Evolutionary conservation across 108 stramenopile genomes (phyloP), one percentile per base, ranked within the genome.

Genomic region (Fragilaria radians): DNA sequence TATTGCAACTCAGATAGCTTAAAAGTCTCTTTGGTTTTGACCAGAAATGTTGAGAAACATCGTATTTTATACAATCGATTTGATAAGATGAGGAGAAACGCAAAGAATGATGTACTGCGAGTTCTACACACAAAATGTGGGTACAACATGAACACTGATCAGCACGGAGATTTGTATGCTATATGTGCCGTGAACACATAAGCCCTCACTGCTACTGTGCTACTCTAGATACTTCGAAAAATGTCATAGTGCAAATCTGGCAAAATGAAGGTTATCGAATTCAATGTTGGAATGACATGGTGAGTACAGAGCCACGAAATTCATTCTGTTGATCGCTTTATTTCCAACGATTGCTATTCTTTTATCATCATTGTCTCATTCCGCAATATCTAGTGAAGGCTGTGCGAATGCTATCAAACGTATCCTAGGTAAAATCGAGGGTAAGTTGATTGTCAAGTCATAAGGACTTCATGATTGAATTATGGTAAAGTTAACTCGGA

Each of bases 251-350:
- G n/a, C n/a, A n/a, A n/a, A n/a, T n/a, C n/a, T n/a, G n/a, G n/a
- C n/a, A n/a, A n/a, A n/a, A n/a, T 83, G 82, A 50, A 68, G 18
- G 76, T 79, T 45, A 86, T 82, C 18, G 59, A 71, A 33, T 87
- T 87, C 57, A 66, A 81, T 27, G 82, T 83, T 49, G 82, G 86
- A 55, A 87, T 87, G 86, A 81, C 86, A 28, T 87, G 86, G 86
- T 87, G 55, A 54, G 80, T 66, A 45, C n/a, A n/a, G n/a, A n/a
- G n/a, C n/a, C n/a, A n/a, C n/a, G n/a, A n/a, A n/a, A 5, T 22
- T 46, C 23, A 25, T 30, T 21, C 23, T 19, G 11, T 50, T 57
- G 27, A 0, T 1, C 14, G 0, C 3, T 46, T 11, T 32, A 50
- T 54, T 57, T 62, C 11, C 25, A 14, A 19, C 29, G 23, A 57